Conservation (phyloP, 2,329 filamentous ascomycete genomes). For the Scleromitrula shiraiana region DNA sequence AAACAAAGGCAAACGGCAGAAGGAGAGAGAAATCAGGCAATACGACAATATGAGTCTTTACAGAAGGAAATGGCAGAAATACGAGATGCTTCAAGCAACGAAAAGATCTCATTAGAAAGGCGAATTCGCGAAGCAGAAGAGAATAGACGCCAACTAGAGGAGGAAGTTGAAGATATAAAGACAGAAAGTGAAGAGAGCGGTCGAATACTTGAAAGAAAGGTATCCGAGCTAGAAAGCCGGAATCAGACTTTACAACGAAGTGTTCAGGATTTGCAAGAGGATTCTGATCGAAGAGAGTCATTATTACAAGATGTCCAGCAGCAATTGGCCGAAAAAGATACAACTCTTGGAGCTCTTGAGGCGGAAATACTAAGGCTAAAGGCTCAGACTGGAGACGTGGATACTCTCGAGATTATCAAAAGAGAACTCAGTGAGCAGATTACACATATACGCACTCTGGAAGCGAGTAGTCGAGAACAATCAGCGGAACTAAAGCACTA, state of each 20-base stretch:
- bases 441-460: constrained; percentile 77
- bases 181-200: constrained; percentile 61
- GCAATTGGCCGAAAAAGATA: constrained; percentile 56
- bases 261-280: constrained; percentile 40
- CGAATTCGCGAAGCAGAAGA: constrained; percentile 64
- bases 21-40: constrained; percentile 42
- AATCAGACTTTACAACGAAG: constrained; percentile 49
- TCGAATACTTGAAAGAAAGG: constrained; percentile 51
- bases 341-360: constrained; percentile 66
- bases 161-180: constrained; percentile 69
- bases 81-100: constrained; percentile 42
- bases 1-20: constrained; percentile 56
- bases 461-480: constrained; percentile 74
- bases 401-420: constrained; percentile 78
- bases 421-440: constrained; percentile 87
- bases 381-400: constrained; percentile 77
- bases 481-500: constrained; percentile 71
- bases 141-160: constrained; percentile 63
- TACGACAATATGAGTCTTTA: constrained; percentile 42
- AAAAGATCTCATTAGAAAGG: constrained; percentile 59
- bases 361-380: constrained; percentile 77
- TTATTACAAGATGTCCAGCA: constrained; percentile 28
- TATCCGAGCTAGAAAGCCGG: constrained; percentile 53
- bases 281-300: constrained; percentile 32
- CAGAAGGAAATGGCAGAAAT: constrained; percentile 45